Conservation (phyloP, 495 filamentous ascomycete genomes). For the Talaromyces nanjingensis region DNA sequence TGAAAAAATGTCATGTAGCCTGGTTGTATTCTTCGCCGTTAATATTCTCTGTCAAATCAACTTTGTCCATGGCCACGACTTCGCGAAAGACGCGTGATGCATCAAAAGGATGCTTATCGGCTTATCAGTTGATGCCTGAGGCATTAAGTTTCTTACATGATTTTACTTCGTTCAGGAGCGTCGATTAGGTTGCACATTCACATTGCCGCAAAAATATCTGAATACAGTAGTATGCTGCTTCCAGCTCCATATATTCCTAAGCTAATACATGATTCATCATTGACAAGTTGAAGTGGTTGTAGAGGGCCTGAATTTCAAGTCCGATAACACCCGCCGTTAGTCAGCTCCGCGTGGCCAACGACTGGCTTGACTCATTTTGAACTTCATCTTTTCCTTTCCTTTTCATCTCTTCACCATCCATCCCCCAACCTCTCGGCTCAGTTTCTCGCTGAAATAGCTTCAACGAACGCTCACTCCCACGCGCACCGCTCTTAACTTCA, state of each 20-base stretch:
- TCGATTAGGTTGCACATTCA: no score
- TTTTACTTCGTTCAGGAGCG: no score
- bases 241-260: neutral
- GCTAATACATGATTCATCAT: neutral
- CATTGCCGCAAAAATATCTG: neutral
- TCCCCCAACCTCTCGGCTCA: slow-evolving; percentile 11
- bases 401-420: slow-evolving; percentile 6
- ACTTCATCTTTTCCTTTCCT: neutral
- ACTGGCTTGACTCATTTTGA: slow-evolving; percentile 4
- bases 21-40: no score
- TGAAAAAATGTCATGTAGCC: neutral
- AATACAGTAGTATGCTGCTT: neutral
- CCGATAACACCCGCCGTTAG: neutral
- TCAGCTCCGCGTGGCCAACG: neutral
- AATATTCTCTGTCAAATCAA: neutral
- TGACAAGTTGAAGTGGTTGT: neutral
- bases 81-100: no score
- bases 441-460: slow-evolving; percentile 5
- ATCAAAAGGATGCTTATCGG: no score
- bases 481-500: slow-evolving; percentile 4
- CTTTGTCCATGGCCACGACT: no score
- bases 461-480: slow-evolving; percentile 1
- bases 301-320: no score
- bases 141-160: no score
- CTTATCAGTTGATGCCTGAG: no score